Evolutionary conservation across 2,329 filamentous ascomycete genomes (phyloP).

Genomic region (Fusarium buxicola): DNA sequence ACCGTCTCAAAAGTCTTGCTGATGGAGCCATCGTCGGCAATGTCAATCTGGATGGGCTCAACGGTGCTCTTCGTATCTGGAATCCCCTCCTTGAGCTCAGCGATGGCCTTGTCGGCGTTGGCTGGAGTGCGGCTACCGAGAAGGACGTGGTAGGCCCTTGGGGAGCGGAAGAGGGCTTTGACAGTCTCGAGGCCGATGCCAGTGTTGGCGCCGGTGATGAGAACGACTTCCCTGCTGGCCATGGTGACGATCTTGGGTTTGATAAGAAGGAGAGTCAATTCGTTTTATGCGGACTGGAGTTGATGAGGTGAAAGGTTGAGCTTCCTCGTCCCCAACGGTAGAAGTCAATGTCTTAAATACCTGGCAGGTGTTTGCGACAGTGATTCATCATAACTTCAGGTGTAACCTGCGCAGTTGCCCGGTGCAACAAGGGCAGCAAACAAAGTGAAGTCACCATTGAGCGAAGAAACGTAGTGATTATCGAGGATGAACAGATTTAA

Average conservation of each 20-base stretch:
- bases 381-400: conserved; percentile 9
- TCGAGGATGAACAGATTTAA: conserved; percentile 18
- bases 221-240: conserved; percentile 54
- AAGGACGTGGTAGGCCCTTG: conserved; percentile 64
- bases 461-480: background rate
- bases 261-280: too few species aligned
- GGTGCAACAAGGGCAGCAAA: background rate
- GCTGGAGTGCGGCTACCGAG: conserved; percentile 64
- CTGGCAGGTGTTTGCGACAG: background rate
- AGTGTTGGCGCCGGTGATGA: conserved; percentile 72
- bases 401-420: background rate
- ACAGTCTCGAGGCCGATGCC: conserved; percentile 70
- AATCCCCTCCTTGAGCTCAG: conserved; percentile 54
- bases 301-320: background rate
- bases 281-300: background rate
- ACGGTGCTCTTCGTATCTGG: conserved; percentile 56
- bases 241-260: conserved; percentile 17
- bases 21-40: conserved; percentile 65
- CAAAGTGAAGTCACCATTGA: background rate
- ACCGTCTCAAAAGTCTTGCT: conserved; percentile 58
- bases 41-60: conserved; percentile 62
- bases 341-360: conserved; percentile 9
- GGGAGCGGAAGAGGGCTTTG: conserved; percentile 63
- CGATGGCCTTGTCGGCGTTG: conserved; percentile 63
- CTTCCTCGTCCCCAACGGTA: background rate